Evolutionary conservation across 345 rosid genomes (phyloP), one percentile per base, ranked within the genome.

Genomic region (Euphorbia lathyris): DNA sequence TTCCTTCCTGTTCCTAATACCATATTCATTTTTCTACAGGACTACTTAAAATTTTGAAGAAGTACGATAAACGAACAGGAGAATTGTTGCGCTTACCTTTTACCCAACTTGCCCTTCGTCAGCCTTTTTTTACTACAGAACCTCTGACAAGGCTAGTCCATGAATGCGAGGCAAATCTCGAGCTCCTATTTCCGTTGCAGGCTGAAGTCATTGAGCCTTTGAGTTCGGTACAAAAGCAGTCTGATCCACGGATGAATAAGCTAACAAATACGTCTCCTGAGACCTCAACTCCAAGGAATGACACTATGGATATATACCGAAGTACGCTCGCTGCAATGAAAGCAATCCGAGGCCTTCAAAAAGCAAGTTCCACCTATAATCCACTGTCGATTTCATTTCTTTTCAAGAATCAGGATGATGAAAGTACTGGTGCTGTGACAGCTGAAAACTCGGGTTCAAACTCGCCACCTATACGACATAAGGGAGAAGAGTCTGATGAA

Each of bases 291-390:
- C 84, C 87, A 0, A 93, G 88, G 20, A 79, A 86, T 67, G 93
- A 85, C 60, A 82, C 88, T 22, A 78, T 82, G 27, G 90, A 88
- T 76, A 82, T 90, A 23, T 93, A 93, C 67, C 83, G 93, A 45
- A 84, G 98, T 76, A 93, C 97, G 56, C 91, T 93, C 57, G 98
- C 98, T 66, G 98, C 98, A 29, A 90, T 93, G 93, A 85, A 86
- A 78, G 90, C 98, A 3, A 89, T 93, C 53, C 77, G 79, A 42
- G 96, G 98, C 70, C 91, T 93, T 70, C 91, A 80, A 71, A 90
- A 86, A 77, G 92, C 92, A 27, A 93, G 98, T 83, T 93, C 98
- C n/a, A 93, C 97, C 1, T 81, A 71, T 60, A 87, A 87, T 76
- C 98, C 98, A 1, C 61, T 89, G 57, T 92, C 96, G 0, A 80